These are phyloP conservation scores for Ormosia semicastrata DNA, from an alignment of 306 rosid genomes.

Conservation along the genomic window DNA sequence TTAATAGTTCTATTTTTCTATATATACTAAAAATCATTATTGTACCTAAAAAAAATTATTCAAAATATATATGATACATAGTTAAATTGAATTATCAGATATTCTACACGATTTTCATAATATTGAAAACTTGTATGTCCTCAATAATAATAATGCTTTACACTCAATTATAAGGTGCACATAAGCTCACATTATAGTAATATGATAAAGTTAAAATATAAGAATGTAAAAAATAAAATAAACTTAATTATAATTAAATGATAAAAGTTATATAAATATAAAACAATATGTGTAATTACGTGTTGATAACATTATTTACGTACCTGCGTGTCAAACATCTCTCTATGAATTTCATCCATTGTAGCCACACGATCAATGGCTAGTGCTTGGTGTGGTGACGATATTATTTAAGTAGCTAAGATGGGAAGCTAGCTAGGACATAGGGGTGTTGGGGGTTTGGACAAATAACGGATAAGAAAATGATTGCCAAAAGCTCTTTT, in stretches of 20 bases:
- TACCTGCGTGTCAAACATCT: not conserved
- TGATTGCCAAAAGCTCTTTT: conserved; percentile 6
- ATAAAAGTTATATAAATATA: too few relatives aligned
- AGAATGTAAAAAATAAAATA: too few relatives aligned
- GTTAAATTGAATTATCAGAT: not conserved
- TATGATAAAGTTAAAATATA: too few relatives aligned
- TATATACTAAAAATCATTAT: not conserved
- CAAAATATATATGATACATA: too few relatives aligned
- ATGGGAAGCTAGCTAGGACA: not conserved
- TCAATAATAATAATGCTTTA: not conserved
- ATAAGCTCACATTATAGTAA: too few relatives aligned
- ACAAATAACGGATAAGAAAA: conserved; percentile 28
- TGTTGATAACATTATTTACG: too few relatives aligned
- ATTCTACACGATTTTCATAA: not conserved
- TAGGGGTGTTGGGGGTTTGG: conserved; percentile 17
- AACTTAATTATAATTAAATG: too few relatives aligned
- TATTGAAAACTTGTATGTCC: not conserved
- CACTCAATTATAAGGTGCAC: too few relatives aligned
- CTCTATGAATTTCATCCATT: not conserved
- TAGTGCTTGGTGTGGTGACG: conserved; percentile 12
- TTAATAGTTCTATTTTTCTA: not conserved
- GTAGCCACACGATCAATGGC: not conserved
- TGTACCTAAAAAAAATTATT: too few relatives aligned
- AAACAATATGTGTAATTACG: too few relatives aligned
- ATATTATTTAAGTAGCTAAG: not conserved